Evolutionary conservation across 2,329 filamentous ascomycete genomes (phyloP), one percentile per base, ranked within the genome.

Genomic region (Leptosphaerulina australis): DNA sequence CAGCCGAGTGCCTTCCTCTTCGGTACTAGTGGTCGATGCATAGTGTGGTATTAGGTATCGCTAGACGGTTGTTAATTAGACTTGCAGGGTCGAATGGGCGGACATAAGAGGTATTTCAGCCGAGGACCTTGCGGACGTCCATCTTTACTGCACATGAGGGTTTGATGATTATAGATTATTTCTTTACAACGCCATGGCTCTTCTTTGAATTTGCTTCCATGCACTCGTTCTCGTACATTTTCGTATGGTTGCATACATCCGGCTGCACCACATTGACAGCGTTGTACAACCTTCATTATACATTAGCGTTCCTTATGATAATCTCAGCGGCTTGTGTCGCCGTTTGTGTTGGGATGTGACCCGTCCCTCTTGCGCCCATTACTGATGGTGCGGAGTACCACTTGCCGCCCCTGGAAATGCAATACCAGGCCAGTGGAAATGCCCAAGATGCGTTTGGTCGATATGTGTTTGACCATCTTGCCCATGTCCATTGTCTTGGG

Each of bases 401-500:
- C 62, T 69, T 6, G 59, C 44, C 7, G 53, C 49, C 15, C 60
- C 58, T 1, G 59, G 57, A 41, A 66, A 71, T 4, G 62, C 49
- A 29, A 71, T 60, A 1, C 60, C 58, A 10, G 70, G 70, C 70
- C 70, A 72, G 35, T 66, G 65, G 28, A 55, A 56, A 33, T 55
- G 58, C 3, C 51, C 53, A 15, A 51, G 53, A 30, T 58, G 60
- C 6, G 48, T 58, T 15, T 66, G 63, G 24, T 53, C 64, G 5
- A 69, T 64, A 8, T 50, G 39, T 6, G 63, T 47, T 5, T 56
- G 44, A 3, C 50, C 57, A 18, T 65, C 63, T 41, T 58, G 54
- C 8, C 33, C 39, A 15, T 50, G 56, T 3, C 55, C 59, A 4
- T 58, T 40, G 26, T 39, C 62, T 34, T 66, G 61, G 28, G 57